These are phyloP conservation scores for Ogataea minuta DNA, from an alignment of 805 yeast genomes.

Conservation along the genomic window DNA sequence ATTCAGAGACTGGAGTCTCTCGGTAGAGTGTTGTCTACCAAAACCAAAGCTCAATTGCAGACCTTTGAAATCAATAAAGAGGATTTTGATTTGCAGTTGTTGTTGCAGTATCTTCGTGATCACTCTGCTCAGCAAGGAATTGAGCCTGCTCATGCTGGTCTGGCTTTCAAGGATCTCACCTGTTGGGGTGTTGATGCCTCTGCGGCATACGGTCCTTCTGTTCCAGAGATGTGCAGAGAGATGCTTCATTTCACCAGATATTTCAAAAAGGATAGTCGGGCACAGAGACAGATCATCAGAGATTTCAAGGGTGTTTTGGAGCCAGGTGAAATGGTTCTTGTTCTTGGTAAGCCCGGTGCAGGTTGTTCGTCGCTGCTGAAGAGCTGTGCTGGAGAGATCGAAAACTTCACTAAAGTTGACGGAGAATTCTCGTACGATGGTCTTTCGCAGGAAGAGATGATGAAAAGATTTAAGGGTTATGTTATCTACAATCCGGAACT, in stretches of 20 bases:
- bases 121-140: constrained; percentile 49
- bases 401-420: constrained; percentile 34
- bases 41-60: constrained; percentile 38
- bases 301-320: constrained; percentile 29
- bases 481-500: constrained; percentile 55
- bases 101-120: constrained; percentile 37
- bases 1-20: constrained; percentile 42
- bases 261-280: constrained; percentile 6
- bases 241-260: constrained; percentile 35
- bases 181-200: constrained; percentile 48
- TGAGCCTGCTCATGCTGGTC: constrained; percentile 43
- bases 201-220: constrained; percentile 44
- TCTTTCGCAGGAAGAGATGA: constrained; percentile 45
- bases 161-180: constrained; percentile 39
- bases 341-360: constrained; percentile 59
- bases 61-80: constrained; percentile 31
- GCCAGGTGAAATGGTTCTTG: constrained; percentile 55
- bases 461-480: constrained; percentile 44
- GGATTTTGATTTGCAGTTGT: constrained; percentile 40
- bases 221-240: constrained; percentile 27
- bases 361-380: constrained; percentile 60
- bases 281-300: constrained; percentile 26
- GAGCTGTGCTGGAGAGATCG: constrained; percentile 44
- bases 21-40: constrained; percentile 49
- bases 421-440: constrained; percentile 51